phyloP scores from a whole-genome alignment of 306 rosid genomes.

The Astragalus glycyphyllos region DNA sequence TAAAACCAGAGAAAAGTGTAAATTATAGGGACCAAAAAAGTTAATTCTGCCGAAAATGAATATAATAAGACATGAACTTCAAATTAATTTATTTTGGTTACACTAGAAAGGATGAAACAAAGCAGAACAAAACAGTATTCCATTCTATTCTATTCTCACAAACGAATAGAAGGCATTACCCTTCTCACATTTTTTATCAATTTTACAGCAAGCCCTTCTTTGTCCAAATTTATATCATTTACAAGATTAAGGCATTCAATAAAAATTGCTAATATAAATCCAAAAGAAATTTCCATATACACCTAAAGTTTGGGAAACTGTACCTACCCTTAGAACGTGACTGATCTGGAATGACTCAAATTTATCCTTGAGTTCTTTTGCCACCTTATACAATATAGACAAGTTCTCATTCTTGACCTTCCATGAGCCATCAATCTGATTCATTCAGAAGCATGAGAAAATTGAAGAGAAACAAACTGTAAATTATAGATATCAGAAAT shows the following conservation, averaged over 20 bases:
- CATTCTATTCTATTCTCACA: neutral
- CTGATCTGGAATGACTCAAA: constrained; percentile 75
- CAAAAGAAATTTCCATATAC: constrained; percentile 23
- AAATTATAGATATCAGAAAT: constrained; percentile 21
- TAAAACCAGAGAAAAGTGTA: too few relatives aligned
- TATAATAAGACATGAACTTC: constrained; percentile 3
- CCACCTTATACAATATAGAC: constrained; percentile 64
- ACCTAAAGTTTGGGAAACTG: constrained; percentile 36
- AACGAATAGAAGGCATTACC: constrained; percentile 3
- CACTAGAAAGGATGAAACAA: neutral
- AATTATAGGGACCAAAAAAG: too few relatives aligned
- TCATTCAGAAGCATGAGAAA: constrained; percentile 42
- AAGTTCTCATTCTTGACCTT: constrained; percentile 71
- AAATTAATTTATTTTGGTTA: neutral
- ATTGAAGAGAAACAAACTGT: constrained; percentile 29
- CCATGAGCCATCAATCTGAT: constrained; percentile 91
- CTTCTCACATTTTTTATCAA: neutral
- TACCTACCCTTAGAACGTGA: constrained; percentile 90
- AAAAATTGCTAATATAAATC: constrained; percentile 20
- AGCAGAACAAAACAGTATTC: neutral
- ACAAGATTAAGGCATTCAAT: constrained; percentile 5
- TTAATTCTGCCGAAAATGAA: neutral
- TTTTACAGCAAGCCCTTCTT: constrained; percentile 14
- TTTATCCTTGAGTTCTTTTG: constrained; percentile 68
- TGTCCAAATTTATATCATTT: neutral